Evolutionary conservation across 768 basidiomycete species (phyloP), one percentile per base, ranked within the genome.

Genomic region (Termitomyces sp.): DNA sequence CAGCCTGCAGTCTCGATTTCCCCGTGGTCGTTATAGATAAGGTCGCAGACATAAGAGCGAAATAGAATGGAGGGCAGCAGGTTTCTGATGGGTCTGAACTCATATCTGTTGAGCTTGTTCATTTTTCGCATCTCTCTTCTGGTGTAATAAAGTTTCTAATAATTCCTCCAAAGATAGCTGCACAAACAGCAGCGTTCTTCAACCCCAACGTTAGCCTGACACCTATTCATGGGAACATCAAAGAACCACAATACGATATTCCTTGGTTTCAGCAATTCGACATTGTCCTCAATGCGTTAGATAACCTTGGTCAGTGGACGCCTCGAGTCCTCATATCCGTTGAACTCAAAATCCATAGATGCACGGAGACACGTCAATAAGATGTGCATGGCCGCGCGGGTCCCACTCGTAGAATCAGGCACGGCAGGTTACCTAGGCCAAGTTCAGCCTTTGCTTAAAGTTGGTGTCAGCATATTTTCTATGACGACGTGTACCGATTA

Each of bases 341-440:
- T 33, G 33, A 38, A 16, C 25, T 13, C 56, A 49, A 3, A 38
- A 13, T 27, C 15, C 22, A 7, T 23, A 94, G 95, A 97, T 68
- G 95, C 96, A 7, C 84, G 94, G 44, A 76, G 93, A 66, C 96
- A 98, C 66, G 94, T 98, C 46, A 98, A 98, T 75, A 89, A 88
- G 66, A 94, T 99, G 87, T 98, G 97, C 68, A 89, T 97, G 78
- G 94, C 96, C 1, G 91, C 90, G 4, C 78, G 81, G 50, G 82
- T 96, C 0, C 95, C 95, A 0, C 77, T 98, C 7, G 92, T 99
- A 20, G 97, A 99, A 66, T 94, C 91, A 9, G 97, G 97, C 3
- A 98, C 97, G 2, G 93, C 94, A 5, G 97, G 97, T 0, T 99
- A 98, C 67, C 79, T 97, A 6, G 97, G 97, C 12, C 97, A 99